A percentile compares a stretch with the other conserved stretches of the same genome.
Evolutionary conservation across 1,284 basidiomycete species (phyloP).

Genomic region (Microbotryum scabiosae): DNA sequence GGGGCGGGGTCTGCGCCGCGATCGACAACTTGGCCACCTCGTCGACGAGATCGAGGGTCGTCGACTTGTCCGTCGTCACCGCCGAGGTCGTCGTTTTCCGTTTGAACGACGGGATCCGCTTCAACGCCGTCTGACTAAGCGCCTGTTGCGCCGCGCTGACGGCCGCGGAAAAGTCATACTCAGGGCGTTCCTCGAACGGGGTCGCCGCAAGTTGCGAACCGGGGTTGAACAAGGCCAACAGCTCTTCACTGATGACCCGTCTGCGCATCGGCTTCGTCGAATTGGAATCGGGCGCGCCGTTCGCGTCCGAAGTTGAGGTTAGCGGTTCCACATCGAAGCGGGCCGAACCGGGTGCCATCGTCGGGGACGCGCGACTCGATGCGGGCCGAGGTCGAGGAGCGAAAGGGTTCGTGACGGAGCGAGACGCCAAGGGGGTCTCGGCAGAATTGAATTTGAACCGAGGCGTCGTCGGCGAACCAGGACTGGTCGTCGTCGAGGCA

Average conservation of each 20-base stretch:
- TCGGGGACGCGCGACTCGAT: no score
- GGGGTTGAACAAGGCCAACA: conserved; percentile 5
- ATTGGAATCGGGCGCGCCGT: conserved; percentile 69
- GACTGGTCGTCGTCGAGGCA: neutral
- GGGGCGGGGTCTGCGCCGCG: neutral
- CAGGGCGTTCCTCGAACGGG: neutral
- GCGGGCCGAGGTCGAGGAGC: no score
- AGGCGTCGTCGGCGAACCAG: neutral
- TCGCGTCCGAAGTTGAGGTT: conserved; percentile 65
- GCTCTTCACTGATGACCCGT: conserved; percentile 17
- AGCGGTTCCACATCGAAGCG: neutral
- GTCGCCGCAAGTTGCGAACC: neutral
- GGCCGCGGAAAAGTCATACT: conserved; percentile 1
- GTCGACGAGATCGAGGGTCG: conserved; percentile 6
- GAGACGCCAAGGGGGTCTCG: neutral
- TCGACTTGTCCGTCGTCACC: neutral
- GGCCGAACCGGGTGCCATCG: neutral
- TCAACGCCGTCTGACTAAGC: neutral
- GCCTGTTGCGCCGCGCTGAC: neutral
- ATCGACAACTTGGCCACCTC: conserved; percentile 19
- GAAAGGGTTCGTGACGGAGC: no score
- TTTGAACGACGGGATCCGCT: neutral
- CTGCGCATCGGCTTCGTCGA: conserved; percentile 63
- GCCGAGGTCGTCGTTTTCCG: neutral
- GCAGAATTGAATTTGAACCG: neutral